Conservation (phyloP, 2,329 filamentous ascomycete species). For the Xylariaceae sp. region DNA sequence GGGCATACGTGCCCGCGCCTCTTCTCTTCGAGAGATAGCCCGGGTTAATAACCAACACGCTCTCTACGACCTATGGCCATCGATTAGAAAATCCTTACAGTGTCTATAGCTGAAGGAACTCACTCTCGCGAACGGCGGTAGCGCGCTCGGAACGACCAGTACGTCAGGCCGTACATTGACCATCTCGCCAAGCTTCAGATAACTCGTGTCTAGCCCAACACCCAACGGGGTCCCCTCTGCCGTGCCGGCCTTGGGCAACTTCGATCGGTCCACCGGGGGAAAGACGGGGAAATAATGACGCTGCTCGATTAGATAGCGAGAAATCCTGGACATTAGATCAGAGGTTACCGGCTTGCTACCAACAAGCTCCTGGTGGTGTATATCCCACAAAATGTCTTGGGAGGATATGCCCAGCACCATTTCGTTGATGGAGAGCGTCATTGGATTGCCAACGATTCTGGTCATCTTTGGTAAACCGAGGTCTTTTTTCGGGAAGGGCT, state of each 20-base stretch:
- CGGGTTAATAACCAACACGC: constrained; percentile 88
- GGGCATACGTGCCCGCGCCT: constrained; percentile 84
- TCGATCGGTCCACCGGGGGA: constrained; percentile 74
- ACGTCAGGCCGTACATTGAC: constrained; percentile 85
- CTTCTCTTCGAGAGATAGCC: constrained; percentile 84
- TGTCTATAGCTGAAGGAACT: constrained; percentile 29
- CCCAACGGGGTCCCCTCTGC: constrained; percentile 69
- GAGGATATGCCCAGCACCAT: constrained; percentile 79
- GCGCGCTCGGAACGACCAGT: constrained; percentile 78
- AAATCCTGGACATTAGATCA: constrained; percentile 72
- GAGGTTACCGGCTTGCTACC: constrained; percentile 60
- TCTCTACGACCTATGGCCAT: constrained; percentile 78
- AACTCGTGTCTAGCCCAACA: constrained; percentile 80
- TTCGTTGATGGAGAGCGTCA: constrained; percentile 89
- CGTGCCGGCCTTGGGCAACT: constrained; percentile 68
- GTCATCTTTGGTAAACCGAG: constrained; percentile 79
- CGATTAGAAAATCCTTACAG: constrained; percentile 19
- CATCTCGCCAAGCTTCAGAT: constrained; percentile 90
- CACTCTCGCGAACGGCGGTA: constrained; percentile 90
- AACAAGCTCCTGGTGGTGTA: constrained; percentile 75
- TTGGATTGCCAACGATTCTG: constrained; percentile 82
- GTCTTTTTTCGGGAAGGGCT: constrained; percentile 68
- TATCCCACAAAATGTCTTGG: constrained; percentile 83
- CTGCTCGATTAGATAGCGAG: constrained; percentile 83
- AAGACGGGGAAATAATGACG: constrained; percentile 90